Evolutionary conservation across 75 land plant genomes (phyloP), one percentile per base, ranked within the genome.

Genomic region (Picea glauca): DNA sequence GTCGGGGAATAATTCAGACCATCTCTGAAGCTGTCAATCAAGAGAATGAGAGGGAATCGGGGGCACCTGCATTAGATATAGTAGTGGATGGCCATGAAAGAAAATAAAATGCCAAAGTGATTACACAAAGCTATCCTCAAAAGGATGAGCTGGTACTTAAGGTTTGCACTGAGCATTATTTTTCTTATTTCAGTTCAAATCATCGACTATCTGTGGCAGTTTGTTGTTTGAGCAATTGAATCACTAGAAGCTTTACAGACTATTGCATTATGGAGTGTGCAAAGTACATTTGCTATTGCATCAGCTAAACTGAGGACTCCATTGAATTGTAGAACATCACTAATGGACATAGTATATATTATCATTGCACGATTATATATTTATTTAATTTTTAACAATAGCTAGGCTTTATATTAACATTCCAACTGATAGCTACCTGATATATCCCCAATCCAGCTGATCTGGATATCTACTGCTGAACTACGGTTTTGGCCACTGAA

Each of bases 1-100:
- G 62, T 62, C 63, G 75, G 40, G 35, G 3, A 75, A n/a, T 14
- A 13, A 38, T 78, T 57, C 4, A 54, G 58, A 73, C 46, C 9
- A 26, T 54, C 32, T 67, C 26, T 18, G 23, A 58, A 80, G 81
- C 74, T 67, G 63, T 58, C 35, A 31, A 30, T 75, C 81, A 82
- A 75, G 64, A 62, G 20, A 54, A 58, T 35, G 58, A 58, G 57
- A 23, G 58, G 58, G 84, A 78, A n/a, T 63, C 21, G 3, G 58
- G 75, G 60, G 33, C 68, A 23, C 38, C 61, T 1, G 15, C 1
- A 6, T 18, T 17, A 30, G 72, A 62, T 32, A 33, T 75, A 76
- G 20, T 33, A 73, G 62, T 23, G 58, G 58, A 77, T 76, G 81
- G 76, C 26, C 60, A 14, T 26, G 31, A 38, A 81, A 38, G 60